These are phyloP conservation scores for Aureobasidium sp. DNA, from an alignment of 2,329 filamentous ascomycete species.

Conservation along the genomic window DNA sequence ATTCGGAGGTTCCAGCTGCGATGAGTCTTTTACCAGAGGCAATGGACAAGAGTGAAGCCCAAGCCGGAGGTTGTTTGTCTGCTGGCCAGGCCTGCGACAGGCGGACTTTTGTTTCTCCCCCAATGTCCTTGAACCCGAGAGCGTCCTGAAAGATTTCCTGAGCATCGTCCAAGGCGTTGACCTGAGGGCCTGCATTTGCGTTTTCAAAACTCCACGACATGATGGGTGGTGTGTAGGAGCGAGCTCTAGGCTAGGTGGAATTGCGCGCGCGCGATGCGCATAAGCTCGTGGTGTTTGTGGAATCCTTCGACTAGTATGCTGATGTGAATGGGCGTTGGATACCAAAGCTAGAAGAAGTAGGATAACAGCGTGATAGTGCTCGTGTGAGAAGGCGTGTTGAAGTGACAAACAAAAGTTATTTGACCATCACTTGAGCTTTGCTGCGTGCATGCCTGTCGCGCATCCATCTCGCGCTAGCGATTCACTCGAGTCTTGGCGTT, in stretches of 20 bases:
- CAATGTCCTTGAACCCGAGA: conserved; percentile 72
- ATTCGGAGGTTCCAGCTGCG: conserved; percentile 77
- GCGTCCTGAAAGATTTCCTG: conserved; percentile 73
- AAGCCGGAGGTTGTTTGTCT: conserved; percentile 60
- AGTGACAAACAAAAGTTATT: conserved; percentile 2
- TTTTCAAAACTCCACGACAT: conserved; percentile 57
- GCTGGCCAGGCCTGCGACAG: conserved; percentile 66
- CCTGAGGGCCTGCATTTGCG: conserved; percentile 34
- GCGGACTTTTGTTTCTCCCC: conserved; percentile 73
- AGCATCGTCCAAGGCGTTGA: conserved; percentile 55
- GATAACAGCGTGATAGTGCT: not conserved
- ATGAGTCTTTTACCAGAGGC: conserved; percentile 72
- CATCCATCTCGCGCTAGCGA: not conserved
- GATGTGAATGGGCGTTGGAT: not conserved
- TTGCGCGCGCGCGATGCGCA: conserved; percentile 5
- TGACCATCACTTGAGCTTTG: conserved; percentile 1
- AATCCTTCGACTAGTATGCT: not conserved
- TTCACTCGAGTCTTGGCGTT: not conserved
- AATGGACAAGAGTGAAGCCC: conserved; percentile 74
- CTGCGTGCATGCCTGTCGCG: not conserved
- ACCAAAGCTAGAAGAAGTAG: not conserved
- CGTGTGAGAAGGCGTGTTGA: not conserved
- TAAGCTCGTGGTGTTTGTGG: not conserved
- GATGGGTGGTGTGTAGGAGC: conserved; percentile 13
- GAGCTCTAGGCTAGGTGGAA: not conserved